Conservation (phyloP, 345 rosid species). For the Syzygium aqueum region DNA sequence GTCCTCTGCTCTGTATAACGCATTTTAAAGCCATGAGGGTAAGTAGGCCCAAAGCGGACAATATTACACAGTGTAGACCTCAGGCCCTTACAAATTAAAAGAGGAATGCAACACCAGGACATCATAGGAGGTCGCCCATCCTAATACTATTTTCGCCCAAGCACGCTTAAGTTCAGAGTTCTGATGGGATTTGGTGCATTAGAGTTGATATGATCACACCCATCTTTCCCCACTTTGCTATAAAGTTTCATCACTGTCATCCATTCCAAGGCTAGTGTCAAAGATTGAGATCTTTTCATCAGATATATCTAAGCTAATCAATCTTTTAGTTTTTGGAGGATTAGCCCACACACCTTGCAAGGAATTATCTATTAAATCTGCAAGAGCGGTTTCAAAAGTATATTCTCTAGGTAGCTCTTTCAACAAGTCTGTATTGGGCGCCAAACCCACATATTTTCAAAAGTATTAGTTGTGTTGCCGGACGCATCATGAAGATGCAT, state of each 20-base stretch:
- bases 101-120: no score
- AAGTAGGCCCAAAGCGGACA: no score
- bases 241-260: constrained; percentile 44
- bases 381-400: constrained; percentile 56
- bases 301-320: constrained; percentile 43
- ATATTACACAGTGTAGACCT: no score
- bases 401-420: constrained; percentile 54
- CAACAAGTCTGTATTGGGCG: constrained; percentile 50
- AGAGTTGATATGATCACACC: no score
- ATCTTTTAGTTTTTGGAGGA: constrained; percentile 18
- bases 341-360: constrained; percentile 66
- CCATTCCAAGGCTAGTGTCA: constrained; percentile 85
- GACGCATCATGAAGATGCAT: constrained; percentile 50
- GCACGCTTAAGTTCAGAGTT: no score
- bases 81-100: no score
- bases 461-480: constrained; percentile 11
- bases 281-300: constrained; percentile 43
- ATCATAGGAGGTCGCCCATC: no score
- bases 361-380: constrained; percentile 72
- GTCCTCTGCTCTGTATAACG: no score
- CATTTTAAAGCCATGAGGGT: no score
- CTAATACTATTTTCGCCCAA: no score
- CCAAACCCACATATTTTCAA: constrained; percentile 77
- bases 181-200: no score
- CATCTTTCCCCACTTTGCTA: constrained; percentile 32